Evolutionary conservation across 225 moss, liverwort and hornwort species (phyloP), one percentile per base, ranked within the genome.

Genomic region (Polytrichum formosum): DNA sequence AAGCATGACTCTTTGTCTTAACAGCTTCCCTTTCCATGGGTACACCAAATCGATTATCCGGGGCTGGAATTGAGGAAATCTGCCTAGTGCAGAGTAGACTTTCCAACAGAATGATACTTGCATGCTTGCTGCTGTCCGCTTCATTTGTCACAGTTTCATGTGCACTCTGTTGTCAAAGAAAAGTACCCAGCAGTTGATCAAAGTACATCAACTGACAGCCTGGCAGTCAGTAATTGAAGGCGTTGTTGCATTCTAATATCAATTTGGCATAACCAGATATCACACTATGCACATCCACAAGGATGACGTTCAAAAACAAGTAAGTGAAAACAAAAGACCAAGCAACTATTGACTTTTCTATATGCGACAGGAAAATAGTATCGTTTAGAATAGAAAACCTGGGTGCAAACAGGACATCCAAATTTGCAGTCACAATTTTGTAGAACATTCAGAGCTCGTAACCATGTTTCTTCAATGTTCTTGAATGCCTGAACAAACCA

Each of bases 361-460:
- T 16, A 16, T 46, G 13, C 46, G 16, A 46, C 16, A 35, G 13
- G 4, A 46, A 46, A 46, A 46, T 46, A 46, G 4, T 46, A 46
- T 46, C 2, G 0, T 46, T 46, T 16, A 46, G 46, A 10, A 46
- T 65, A 70, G 28, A 60, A 63, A 76, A 88, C 88, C 85, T 80
- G 77, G 9, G 83, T 88, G 70, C 85, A 88, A 37, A 80, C 73
- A 53, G 83, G 88, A 72, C 88, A 88, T 69, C 88, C 88, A 73
- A 80, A 82, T 79, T 54, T 55, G 65, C 88, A 88, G 67, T 83
- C 83, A 62, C 88, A 88, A 56, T 60, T 72, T 66, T 70, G 74
- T 53, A 88, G 37, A 54, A 88, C 72, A 72, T 55, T 73, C 70
- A 88, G 80, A 21, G 80, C 88, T 65, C 80, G 77, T 63, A 30